Percentiles rank a stretch among this genome's conserved stretches.
Evolutionary conservation across 768 basidiomycete genomes (phyloP).

Genomic region (Glaciozyma martinii): DNA sequence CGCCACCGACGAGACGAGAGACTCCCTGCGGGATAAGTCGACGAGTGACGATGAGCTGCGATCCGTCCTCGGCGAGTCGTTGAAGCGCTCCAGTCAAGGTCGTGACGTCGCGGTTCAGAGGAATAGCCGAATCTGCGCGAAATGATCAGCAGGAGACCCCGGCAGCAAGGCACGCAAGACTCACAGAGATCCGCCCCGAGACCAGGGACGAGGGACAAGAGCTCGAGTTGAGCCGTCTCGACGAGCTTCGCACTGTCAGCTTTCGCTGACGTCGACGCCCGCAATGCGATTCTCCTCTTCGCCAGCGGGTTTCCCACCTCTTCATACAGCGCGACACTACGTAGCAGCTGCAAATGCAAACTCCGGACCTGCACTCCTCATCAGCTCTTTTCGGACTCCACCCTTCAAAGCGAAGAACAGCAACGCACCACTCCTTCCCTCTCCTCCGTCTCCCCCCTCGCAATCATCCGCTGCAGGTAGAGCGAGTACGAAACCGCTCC

Average conservation of each 20-base stretch:
- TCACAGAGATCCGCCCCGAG: not conserved
- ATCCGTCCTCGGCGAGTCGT: not conserved
- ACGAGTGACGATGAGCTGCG: slow-evolving; percentile 11
- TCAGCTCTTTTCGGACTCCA: no score
- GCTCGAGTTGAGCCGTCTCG: not conserved
- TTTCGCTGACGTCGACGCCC: not conserved
- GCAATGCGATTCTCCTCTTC: not conserved
- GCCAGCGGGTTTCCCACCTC: not conserved
- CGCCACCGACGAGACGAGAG: not conserved
- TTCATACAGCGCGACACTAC: not conserved
- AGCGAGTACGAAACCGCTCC: slow-evolving; percentile 18
- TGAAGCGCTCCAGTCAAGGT: not conserved
- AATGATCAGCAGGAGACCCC: no score
- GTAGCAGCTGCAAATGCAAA: not conserved
- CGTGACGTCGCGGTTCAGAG: not conserved
- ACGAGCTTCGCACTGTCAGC: not conserved
- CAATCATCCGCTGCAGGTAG: slow-evolving; percentile 31
- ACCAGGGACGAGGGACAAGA: not conserved
- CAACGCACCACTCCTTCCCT: not conserved
- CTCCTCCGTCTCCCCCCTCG: slow-evolving; percentile 28
- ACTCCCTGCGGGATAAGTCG: slow-evolving; percentile 5
- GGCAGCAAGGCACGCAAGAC: not conserved
- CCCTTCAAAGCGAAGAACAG: not conserved
- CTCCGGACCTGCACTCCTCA: not conserved
- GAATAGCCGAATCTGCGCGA: not conserved